These are phyloP conservation scores for Colletotrichum spaethianum DNA, from an alignment of 2,329 filamentous ascomycete species.

Conservation along the genomic window DNA sequence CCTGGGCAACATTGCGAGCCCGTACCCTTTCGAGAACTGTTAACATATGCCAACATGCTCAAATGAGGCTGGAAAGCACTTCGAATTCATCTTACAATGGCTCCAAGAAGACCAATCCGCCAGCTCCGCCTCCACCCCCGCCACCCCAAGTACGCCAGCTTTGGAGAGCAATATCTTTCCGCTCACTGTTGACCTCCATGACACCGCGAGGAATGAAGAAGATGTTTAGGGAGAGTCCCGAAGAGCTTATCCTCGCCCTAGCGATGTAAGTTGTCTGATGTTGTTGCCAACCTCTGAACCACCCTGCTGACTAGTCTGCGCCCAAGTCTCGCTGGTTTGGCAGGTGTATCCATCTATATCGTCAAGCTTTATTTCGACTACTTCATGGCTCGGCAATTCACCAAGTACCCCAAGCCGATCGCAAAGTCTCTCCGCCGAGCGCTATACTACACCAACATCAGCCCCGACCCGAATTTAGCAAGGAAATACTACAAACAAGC, in stretches of 20 bases:
- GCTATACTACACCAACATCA: constrained; percentile 87
- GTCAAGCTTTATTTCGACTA: constrained; percentile 66
- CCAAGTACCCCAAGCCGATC: constrained; percentile 76
- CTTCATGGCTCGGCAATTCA: constrained; percentile 70
- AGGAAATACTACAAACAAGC: constrained; percentile 88
- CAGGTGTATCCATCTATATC: constrained; percentile 54
- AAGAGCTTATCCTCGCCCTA: constrained; percentile 60
- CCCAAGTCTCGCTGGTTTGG: constrained; percentile 53
- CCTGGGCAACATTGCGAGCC: constrained; percentile 11
- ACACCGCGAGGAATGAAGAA: constrained; percentile 54
- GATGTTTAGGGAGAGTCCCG: constrained; percentile 59
- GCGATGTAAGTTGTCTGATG: constrained; percentile 52
- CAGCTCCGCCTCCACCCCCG: constrained; percentile 46
- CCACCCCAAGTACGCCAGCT: constrained; percentile 47
- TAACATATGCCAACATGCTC: background rate
- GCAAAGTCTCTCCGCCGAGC: constrained; percentile 86
- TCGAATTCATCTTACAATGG: background rate
- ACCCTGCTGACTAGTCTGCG: constrained; percentile 42
- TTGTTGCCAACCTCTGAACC: background rate
- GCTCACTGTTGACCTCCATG: constrained; percentile 54
- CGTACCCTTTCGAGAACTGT: background rate
- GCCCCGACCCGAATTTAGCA: constrained; percentile 81
- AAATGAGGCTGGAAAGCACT: constrained; percentile 29
- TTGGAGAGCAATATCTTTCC: constrained; percentile 51
- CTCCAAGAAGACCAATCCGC: constrained; percentile 43